Evolutionary conservation across 108 stramenopile genomes (phyloP).

Genomic region (Fragilaria crotonensis): DNA sequence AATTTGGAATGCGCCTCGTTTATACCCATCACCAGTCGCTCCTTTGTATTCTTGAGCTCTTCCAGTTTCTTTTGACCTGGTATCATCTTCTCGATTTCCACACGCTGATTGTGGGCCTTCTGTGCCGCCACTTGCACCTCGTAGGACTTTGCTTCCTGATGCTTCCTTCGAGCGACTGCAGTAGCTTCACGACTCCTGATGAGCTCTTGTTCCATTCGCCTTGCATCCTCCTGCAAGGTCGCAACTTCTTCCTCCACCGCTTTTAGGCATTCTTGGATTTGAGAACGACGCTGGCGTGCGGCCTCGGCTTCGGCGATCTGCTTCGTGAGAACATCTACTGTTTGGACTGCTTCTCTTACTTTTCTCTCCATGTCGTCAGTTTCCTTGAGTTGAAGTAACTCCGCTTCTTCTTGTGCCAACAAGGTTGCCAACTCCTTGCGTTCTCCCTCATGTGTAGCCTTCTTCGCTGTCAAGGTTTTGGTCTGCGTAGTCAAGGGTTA

Average conservation of each 20-base stretch:
- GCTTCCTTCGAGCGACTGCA: conserved; percentile 16
- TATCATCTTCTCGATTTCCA: conserved; percentile 21
- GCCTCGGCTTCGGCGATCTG: conserved; percentile 17
- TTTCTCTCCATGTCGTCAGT: background rate
- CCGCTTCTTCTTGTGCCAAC: background rate
- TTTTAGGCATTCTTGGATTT: background rate
- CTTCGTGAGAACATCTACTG: background rate
- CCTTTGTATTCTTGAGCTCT: conserved; percentile 14
- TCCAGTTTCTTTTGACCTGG: conserved; percentile 17
- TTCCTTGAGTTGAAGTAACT: background rate
- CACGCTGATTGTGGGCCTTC: conserved; percentile 3
- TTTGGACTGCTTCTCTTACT: background rate
- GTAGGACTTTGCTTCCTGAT: conserved; percentile 21
- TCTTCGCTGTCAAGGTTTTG: background rate
- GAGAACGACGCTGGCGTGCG: background rate
- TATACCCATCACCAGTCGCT: conserved; percentile 17
- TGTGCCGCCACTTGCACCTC: conserved; percentile 25
- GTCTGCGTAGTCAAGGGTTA: background rate
- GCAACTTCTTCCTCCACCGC: background rate
- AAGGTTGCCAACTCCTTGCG: background rate
- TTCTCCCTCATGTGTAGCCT: background rate
- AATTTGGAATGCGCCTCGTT: conserved; percentile 9
- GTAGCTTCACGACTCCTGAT: conserved; percentile 12
- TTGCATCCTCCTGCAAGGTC: conserved; percentile 17
- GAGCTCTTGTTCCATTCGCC: conserved; percentile 10